A percentile compares a stretch with the other conserved stretches of the same genome.
Conservation (phyloP, 768 basidiomycete species). For the Pleurotus sapidus region DNA sequence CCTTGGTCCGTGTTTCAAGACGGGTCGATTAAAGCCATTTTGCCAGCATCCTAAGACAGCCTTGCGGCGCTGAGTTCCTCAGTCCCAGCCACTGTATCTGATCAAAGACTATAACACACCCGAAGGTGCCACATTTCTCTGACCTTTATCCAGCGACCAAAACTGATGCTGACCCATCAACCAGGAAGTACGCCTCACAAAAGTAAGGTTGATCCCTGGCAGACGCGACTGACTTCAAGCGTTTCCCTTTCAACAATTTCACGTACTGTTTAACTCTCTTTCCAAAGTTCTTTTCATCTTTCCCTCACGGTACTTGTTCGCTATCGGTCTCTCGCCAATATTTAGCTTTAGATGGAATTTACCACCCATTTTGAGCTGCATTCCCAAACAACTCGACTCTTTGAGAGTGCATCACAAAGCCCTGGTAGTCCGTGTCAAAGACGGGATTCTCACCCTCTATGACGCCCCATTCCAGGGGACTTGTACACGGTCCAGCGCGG, state of each 20-base stretch:
- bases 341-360: no score
- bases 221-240: no score
- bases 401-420: no score
- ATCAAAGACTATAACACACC: conserved; percentile 65
- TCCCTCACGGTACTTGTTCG: no score
- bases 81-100: conserved; percentile 54
- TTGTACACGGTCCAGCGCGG: background rate
- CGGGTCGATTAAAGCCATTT: conserved; percentile 79
- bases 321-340: no score
- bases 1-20: conserved; percentile 87
- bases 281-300: no score
- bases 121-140: conserved; percentile 61
- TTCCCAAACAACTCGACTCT: no score
- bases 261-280: no score
- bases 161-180: conserved; percentile 69
- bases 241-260: no score
- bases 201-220: no score
- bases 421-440: conserved; percentile 55
- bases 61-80: conserved; percentile 61
- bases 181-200: no score
- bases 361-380: no score
- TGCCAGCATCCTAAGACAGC: conserved; percentile 71
- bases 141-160: conserved; percentile 54
- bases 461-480: background rate
- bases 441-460: background rate